Conservation (phyloP, 208 protist species). For the Acanthamoeba polyphaga region DNA sequence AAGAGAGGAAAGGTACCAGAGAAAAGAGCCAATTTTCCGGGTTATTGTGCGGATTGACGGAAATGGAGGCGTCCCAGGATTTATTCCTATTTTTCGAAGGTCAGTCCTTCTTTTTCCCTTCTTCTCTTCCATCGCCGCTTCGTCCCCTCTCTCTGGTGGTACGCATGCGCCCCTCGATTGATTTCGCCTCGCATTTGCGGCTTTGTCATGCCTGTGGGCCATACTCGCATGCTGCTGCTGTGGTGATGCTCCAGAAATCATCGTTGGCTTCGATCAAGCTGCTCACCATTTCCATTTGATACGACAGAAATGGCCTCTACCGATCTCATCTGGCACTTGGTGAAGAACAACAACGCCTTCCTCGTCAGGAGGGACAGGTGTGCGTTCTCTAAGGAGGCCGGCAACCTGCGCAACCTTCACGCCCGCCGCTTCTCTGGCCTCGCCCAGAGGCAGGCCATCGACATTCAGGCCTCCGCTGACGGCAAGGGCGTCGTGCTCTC, state of each 20-base stretch:
- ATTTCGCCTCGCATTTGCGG: neutral
- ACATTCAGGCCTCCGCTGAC: slow-evolving; percentile 23
- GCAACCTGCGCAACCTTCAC: slow-evolving; percentile 78
- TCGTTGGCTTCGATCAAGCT: too few relatives aligned
- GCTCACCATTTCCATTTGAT: too few relatives aligned
- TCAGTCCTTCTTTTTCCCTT: slow-evolving; percentile 35
- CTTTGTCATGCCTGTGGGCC: neutral
- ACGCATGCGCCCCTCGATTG: neutral
- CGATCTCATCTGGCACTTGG: slow-evolving; percentile 78
- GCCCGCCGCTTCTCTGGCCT: slow-evolving; percentile 77
- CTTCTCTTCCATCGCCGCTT: slow-evolving; percentile 56
- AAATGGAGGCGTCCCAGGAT: neutral
- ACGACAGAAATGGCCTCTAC: slow-evolving; percentile 60
- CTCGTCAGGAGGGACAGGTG: slow-evolving; percentile 45
- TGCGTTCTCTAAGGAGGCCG: slow-evolving; percentile 73
- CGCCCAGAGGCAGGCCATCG: slow-evolving; percentile 46
- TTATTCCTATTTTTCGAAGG: slow-evolving; percentile 9
- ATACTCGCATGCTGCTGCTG: too few relatives aligned
- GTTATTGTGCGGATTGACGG: neutral
- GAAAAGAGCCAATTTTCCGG: neutral
- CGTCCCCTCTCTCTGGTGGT: neutral
- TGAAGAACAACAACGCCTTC: slow-evolving; percentile 78
- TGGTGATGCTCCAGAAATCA: too few relatives aligned
- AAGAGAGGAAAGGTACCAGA: neutral
- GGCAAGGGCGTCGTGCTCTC: slow-evolving; percentile 73